These are phyloP conservation scores for Aspergillus neotritici DNA, from an alignment of 2,329 filamentous ascomycete species.

Conservation along the genomic window DNA sequence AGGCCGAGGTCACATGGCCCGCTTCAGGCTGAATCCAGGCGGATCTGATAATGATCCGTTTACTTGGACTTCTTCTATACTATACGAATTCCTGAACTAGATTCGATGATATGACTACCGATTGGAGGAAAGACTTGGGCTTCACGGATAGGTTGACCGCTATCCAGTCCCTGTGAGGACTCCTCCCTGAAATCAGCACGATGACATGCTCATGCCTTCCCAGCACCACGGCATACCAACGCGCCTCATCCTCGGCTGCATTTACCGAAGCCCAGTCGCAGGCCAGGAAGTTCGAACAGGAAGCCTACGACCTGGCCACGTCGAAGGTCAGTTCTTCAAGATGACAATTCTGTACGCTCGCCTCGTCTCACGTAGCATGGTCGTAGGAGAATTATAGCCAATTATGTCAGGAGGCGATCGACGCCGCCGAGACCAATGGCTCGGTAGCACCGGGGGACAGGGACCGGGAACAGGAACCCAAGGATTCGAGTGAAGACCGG, in stretches of 20 bases:
- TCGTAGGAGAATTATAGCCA: constrained; percentile 53
- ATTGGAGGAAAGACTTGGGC: constrained; percentile 51
- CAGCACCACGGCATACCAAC: constrained; percentile 48
- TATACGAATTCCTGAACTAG: too few relatives aligned
- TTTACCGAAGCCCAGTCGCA: constrained; percentile 48
- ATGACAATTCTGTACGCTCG: constrained; percentile 12
- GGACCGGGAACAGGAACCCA: constrained; percentile 15
- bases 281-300: constrained; percentile 60
- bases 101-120: constrained; percentile 35
- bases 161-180: constrained; percentile 57
- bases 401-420: constrained; percentile 37
- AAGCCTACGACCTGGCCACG: constrained; percentile 34
- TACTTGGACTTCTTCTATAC: too few relatives aligned
- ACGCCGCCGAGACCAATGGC: constrained; percentile 23
- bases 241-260: constrained; percentile 39
- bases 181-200: not conserved
- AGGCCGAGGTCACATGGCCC: not conserved
- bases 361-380: constrained; percentile 4
- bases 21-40: not conserved
- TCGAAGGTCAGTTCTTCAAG: constrained; percentile 29
- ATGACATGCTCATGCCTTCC: constrained; percentile 10
- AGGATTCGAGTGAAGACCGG: constrained; percentile 18
- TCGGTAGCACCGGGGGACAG: constrained; percentile 20
- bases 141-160: constrained; percentile 58
- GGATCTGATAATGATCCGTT: not conserved